A percentile compares a stretch with the other conserved stretches of the same genome.
Conservation (phyloP, 148 eudicot species). For the Camellia sinensis region DNA sequence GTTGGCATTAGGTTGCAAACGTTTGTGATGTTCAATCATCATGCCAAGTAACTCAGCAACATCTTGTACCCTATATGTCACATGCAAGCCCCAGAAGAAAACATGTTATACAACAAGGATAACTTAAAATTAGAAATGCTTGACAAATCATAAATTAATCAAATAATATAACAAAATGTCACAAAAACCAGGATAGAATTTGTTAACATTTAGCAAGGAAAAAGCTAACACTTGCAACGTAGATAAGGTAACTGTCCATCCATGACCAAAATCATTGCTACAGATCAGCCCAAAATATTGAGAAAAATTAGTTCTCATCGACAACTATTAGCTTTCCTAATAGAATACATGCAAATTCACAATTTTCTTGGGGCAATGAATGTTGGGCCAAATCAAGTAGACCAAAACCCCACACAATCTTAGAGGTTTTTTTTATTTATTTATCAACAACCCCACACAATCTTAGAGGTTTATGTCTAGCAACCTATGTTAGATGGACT, state of each 20-base stretch:
- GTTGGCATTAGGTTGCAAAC: constrained; percentile 83
- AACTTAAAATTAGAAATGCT: not conserved
- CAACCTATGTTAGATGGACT: no score
- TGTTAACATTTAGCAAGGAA: not conserved
- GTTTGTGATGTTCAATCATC: constrained; percentile 92
- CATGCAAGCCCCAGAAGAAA: constrained; percentile 11
- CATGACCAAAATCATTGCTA: constrained; percentile 2
- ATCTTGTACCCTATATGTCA: constrained; percentile 76
- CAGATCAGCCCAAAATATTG: not conserved
- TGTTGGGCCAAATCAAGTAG: not conserved
- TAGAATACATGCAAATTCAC: not conserved
- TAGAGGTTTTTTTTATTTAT: not conserved
- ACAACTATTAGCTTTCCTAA: not conserved
- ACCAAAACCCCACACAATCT: not conserved
- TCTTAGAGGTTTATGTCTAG: not conserved
- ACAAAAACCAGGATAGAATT: not conserved
- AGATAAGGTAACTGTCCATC: constrained; percentile 4
- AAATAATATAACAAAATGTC: not conserved
- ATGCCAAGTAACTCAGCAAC: constrained; percentile 96
- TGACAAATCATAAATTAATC: not conserved
- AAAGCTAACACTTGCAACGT: not conserved
- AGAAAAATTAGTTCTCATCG: not conserved
- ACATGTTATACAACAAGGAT: not conserved
- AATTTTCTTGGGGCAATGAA: not conserved
- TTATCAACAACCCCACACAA: not conserved